A percentile compares a stretch with the other conserved stretches of the same genome.
Conservation (phyloP, 2,329 filamentous ascomycete species). For the Malbranchea cinnamomea region DNA sequence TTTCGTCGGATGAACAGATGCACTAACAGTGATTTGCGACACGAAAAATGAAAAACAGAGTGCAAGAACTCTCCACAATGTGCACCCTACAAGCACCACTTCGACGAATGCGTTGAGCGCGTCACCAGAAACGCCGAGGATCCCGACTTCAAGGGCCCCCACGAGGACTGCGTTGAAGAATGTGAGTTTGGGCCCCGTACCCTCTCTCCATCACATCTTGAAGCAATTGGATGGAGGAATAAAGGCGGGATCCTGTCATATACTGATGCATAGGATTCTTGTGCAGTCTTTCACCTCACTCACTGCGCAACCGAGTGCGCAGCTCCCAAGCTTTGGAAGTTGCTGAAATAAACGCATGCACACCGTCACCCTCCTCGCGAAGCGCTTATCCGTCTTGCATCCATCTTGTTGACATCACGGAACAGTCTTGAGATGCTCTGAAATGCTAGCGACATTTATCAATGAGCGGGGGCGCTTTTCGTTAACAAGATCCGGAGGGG, state of each 20-base stretch:
- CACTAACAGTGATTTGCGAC: too few relatives aligned
- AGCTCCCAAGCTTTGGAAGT: conserved; percentile 85
- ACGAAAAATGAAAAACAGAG: conserved; percentile 45
- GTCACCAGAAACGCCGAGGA: conserved; percentile 57
- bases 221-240: neutral
- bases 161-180: conserved; percentile 98
- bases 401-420: too few relatives aligned
- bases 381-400: too few relatives aligned
- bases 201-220: neutral
- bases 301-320: conserved; percentile 91
- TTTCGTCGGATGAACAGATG: too few relatives aligned
- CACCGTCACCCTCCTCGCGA: neutral
- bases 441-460: too few relatives aligned
- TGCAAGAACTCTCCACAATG: conserved; percentile 80
- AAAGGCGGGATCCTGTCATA: neutral
- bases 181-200: conserved; percentile 66
- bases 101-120: conserved; percentile 92
- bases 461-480: too few relatives aligned
- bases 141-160: conserved; percentile 53
- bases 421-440: too few relatives aligned
- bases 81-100: conserved; percentile 87
- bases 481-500: too few relatives aligned
- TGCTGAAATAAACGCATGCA: conserved; percentile 61
- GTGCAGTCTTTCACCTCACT: conserved; percentile 90
- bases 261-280: conserved; percentile 1